These are phyloP conservation scores for Alternaria solani DNA, from an alignment of 2,329 filamentous ascomycete genomes.

Conservation along the genomic window DNA sequence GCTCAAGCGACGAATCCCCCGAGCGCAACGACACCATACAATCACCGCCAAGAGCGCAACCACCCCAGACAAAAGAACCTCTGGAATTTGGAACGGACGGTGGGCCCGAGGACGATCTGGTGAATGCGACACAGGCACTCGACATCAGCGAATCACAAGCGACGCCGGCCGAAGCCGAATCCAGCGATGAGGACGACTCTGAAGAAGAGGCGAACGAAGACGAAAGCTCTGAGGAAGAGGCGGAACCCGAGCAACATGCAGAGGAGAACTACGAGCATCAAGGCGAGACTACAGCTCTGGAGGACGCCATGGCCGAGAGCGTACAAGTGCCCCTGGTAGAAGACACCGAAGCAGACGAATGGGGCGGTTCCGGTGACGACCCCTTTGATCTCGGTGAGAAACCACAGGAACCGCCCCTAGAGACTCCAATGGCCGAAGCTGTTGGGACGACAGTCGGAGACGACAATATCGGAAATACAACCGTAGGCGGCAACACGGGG, in stretches of 20 bases:
- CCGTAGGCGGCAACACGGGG: slow-evolving; percentile 39
- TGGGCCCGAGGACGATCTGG: slow-evolving; percentile 22
- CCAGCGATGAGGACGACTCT: slow-evolving; percentile 22
- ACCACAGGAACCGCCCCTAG: slow-evolving; percentile 32
- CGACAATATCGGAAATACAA: slow-evolving; percentile 41
- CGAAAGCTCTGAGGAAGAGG: slow-evolving; percentile 22
- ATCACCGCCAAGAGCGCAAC: slow-evolving; percentile 40
- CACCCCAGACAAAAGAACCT: slow-evolving; percentile 11
- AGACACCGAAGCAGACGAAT: slow-evolving; percentile 51
- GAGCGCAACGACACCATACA: slow-evolving; percentile 40
- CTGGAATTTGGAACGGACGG: slow-evolving; percentile 13
- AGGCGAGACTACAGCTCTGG: slow-evolving; percentile 55
- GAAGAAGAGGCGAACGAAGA: slow-evolving; percentile 48
- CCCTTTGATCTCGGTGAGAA: slow-evolving; percentile 42
- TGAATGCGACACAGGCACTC: slow-evolving; percentile 29
- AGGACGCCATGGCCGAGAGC: slow-evolving; percentile 56
- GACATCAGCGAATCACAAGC: slow-evolving; percentile 13
- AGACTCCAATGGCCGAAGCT: slow-evolving; percentile 37
- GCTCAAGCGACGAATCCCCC: slow-evolving; percentile 11
- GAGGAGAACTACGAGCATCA: slow-evolving; percentile 58
- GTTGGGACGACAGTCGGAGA: slow-evolving; percentile 45
- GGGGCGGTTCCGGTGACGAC: slow-evolving; percentile 40
- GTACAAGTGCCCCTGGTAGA: slow-evolving; percentile 52
- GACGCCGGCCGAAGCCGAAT: slow-evolving; percentile 8
- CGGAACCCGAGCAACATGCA: slow-evolving; percentile 25